Evolutionary conservation across 2,329 filamentous ascomycete species (phyloP), one percentile per base, ranked within the genome.

Genomic region (Onygena corvina): DNA sequence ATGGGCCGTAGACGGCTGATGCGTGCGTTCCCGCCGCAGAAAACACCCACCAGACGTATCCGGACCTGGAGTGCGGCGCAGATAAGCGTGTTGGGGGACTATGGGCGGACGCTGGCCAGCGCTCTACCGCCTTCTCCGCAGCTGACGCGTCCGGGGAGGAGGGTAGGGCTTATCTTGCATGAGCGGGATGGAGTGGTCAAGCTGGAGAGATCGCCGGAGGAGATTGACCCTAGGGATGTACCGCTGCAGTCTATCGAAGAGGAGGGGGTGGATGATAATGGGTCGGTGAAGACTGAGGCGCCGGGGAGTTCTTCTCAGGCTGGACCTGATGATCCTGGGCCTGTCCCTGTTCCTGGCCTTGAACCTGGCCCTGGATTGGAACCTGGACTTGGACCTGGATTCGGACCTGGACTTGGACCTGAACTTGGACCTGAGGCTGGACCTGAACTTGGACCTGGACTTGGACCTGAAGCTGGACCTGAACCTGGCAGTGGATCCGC

Each of bases 81-180:
- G 2, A 36, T 47, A 2, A 23, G 12, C 9, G 12, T 2, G 3
- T 23, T 47, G 21, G 51, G 49, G 29, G 31, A 42, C 6, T 27
- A 16, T 27, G 25, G 4, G 23, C 31, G 2, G 23, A 46, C 33
- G 14, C 29, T 47, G 31, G 14, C 40, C 14, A 21, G n/a, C 16
- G 35, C 11, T 2, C 21, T 53, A 16, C 21, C 44, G 8, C 31
- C 49, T 27, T 30, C 33, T 25, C 51, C 51, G 18, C 30, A 46
- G n/a, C n/a, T 53, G 36, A 50, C 48, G 5, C 46, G 51, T n/a
- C 51, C 51, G 8, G 12, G 30, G 7, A 46, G 51, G 12, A 35
- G 51, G 18, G 31, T 47, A 33, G 23, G 29, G 16, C 34, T 29
- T 9, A 6, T 49, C 7, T 16, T 3, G 9, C 33, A 20, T 12